These are phyloP conservation scores for Xanthoceras sorbifolium DNA, from an alignment of 345 rosid species.

Conservation along the genomic window DNA sequence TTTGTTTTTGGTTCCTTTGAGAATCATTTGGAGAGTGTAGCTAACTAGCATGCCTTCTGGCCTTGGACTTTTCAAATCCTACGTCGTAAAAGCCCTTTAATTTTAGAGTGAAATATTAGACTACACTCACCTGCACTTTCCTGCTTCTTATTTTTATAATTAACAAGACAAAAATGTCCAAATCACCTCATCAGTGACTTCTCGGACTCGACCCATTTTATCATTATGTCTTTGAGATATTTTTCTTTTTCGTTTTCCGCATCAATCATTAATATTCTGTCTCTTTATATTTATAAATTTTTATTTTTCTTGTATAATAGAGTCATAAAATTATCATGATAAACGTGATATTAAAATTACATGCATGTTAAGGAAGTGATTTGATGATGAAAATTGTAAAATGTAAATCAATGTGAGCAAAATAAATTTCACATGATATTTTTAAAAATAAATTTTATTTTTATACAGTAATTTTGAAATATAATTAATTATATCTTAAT, in stretches of 20 bases:
- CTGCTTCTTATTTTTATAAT: not conserved
- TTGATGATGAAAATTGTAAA: no score
- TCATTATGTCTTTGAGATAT: not conserved
- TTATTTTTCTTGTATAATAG: no score
- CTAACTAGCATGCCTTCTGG: not conserved
- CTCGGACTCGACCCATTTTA: not conserved
- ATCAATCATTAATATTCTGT: not conserved
- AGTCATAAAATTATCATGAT: no score
- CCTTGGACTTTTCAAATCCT: not conserved
- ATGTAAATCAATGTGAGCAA: no score
- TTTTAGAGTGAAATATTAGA: not conserved
- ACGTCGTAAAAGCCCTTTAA: not conserved
- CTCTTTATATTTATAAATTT: no score
- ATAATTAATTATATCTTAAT: no score
- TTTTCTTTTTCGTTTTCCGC: not conserved
- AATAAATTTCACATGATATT: no score
- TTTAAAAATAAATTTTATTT: no score
- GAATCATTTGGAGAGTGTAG: not conserved
- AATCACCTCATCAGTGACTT: not conserved
- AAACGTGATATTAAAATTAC: no score
- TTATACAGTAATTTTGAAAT: no score
- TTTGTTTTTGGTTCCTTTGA: not conserved
- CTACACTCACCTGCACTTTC: not conserved
- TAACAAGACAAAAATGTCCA: slow-evolving; percentile 11
- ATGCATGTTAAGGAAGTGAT: no score